Base-by-base conservation (phyloP, 768 basidiomycete species). In the Mycena galopus region DNA sequence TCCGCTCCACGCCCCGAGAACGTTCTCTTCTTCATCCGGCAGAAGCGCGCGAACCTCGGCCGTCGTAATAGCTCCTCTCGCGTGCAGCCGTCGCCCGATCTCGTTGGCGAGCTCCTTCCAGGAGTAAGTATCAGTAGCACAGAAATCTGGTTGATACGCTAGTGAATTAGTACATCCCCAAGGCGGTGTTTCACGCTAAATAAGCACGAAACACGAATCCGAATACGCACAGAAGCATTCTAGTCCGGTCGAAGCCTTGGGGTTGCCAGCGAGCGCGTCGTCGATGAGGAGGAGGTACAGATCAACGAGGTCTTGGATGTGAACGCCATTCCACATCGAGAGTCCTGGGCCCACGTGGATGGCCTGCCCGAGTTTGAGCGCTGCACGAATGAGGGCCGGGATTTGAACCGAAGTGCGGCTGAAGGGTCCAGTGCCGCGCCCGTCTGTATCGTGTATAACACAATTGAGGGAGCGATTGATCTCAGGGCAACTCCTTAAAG, bases 231-330 rank as follows among this genome's bases (percentile, higher is more conserved):
- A 75, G 55, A 64, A 75, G 33, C 75, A 73, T 30, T 75, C 75
- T 3, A 64, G 42, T 5, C 75, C 75, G 0, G 72, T 75, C 4
- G 69, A 30, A 35, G 77, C 75, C 25, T 66, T 71, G 4, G 65
- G 59, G 0, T 27, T 47, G 0, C 77, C 77, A 27, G 35, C 73
- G 58, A 76, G 67, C 17, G 74, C 75, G 21, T 78, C 80, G 61
- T 82, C 82, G 33, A 83, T 77, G 21, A 82, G 67, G 16, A 79
- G 58, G 50, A 79, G 72, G 68, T 76, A 82, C 21, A 83, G 68
- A 60, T 75, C 39, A 10, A 71, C 72, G 37, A 75, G 66, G 25
- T 75, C 75, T 23, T 75, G 53, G 2, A 75, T 65, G n/a, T 75
- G 72, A 0, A 75, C 75, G 2, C 69, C 75, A 21, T 75, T 75